Evolutionary conservation across 73 alveolate genomes (phyloP).

Genomic region (Halteria grandinella): DNA sequence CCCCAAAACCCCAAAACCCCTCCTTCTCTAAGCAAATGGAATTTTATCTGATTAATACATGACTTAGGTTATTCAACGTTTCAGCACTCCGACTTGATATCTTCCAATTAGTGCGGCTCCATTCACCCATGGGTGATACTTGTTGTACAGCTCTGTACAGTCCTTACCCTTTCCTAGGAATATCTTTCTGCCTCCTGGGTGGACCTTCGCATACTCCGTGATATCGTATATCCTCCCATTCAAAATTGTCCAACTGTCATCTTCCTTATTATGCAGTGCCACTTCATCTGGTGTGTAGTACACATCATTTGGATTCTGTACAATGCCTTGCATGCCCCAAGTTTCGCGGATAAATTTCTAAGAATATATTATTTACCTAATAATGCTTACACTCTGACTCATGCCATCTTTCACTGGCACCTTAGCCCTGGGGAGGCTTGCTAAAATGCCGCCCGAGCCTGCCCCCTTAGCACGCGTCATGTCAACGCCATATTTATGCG

Average conservation of each 20-base stretch:
- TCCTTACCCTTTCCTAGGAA: constrained; percentile 91
- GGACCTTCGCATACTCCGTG: constrained; percentile 59
- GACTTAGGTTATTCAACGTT: neutral
- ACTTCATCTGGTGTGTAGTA: constrained; percentile 62
- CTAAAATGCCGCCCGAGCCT: constrained; percentile 1
- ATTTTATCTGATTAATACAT: too few species aligned
- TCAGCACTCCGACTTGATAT: constrained; percentile 79
- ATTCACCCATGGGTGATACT: constrained; percentile 95
- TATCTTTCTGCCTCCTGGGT: constrained; percentile 86
- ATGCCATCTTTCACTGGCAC: constrained; percentile 75
- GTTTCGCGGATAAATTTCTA: constrained; percentile 40
- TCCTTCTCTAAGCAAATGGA: too few species aligned
- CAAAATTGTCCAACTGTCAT: constrained; percentile 74
- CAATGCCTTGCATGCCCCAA: neutral
- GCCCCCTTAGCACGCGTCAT: neutral
- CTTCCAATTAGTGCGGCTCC: constrained; percentile 77
- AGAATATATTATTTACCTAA: neutral
- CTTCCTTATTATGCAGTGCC: constrained; percentile 47
- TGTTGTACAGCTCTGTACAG: constrained; percentile 83
- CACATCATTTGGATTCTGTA: constrained; percentile 33
- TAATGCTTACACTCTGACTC: constrained; percentile 21
- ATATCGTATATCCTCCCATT: constrained; percentile 71
- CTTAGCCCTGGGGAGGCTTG: constrained; percentile 43
- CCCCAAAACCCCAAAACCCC: too few species aligned
- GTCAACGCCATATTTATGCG: constrained; percentile 34